These are phyloP conservation scores for Saccharum hybrid DNA, from an alignment of 202 grass and related monocot genomes.

Conservation along the genomic window DNA sequence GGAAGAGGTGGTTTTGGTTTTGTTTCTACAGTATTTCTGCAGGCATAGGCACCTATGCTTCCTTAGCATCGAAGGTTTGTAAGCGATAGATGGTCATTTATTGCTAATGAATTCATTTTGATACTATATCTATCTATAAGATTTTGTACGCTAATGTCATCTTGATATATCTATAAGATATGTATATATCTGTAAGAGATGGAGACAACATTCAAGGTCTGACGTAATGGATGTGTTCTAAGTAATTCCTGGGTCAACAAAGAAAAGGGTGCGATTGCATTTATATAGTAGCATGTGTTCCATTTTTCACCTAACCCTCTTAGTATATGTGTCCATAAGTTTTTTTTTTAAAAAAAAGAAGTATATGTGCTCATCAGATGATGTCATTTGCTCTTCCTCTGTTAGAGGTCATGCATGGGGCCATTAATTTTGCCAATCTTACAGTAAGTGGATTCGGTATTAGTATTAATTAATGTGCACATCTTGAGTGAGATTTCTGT, in stretches of 20 bases:
- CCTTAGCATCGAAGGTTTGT: slow-evolving; percentile 39
- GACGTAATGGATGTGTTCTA: background rate
- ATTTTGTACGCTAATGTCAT: background rate
- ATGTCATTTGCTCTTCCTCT: background rate
- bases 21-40: background rate
- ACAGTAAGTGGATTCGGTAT: background rate
- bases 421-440: background rate
- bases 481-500: background rate
- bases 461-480: background rate
- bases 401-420: background rate
- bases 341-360: too few relatives aligned
- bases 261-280: slow-evolving; percentile 3
- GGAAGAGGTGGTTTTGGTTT: background rate
- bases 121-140: background rate
- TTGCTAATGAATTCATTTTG: background rate
- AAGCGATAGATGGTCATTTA: background rate
- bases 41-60: slow-evolving; percentile 11
- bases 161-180: background rate
- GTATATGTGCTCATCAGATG: background rate
- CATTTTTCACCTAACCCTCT: background rate
- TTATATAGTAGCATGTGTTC: background rate
- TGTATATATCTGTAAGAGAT: background rate
- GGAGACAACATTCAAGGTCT: background rate
- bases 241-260: background rate
- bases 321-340: too few relatives aligned